phyloP scores from a whole-genome alignment of 495 filamentous ascomycete species.

The Podospora pseudoanserina region DNA sequence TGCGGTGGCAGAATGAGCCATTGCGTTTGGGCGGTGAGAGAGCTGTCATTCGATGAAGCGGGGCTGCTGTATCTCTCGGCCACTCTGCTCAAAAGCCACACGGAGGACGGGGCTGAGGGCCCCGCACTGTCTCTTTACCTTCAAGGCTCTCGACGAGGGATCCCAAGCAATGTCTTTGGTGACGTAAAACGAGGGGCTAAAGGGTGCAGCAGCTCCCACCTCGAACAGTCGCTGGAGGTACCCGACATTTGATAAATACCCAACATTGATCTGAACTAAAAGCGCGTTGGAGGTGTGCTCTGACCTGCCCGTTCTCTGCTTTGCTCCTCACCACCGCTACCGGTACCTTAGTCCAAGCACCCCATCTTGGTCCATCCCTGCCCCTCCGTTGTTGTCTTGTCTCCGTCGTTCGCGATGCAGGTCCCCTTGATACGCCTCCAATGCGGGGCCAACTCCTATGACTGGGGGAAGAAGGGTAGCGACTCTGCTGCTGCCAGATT shows the following conservation, averaged over 20 bases:
- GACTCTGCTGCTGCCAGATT: slow-evolving; percentile 75
- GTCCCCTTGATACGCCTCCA: slow-evolving; percentile 85
- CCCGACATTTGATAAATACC: background rate
- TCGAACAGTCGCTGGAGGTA: background rate
- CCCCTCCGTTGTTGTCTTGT: background rate
- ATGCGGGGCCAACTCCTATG: slow-evolving; percentile 97
- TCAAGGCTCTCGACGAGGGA: background rate
- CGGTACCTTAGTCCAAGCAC: too few relatives aligned
- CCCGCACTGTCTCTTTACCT: background rate
- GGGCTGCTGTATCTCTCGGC: too few relatives aligned
- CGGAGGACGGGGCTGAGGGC: background rate
- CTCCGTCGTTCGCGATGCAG: slow-evolving; percentile 29
- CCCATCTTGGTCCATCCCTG: background rate
- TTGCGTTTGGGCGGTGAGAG: background rate
- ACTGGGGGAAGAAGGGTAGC: slow-evolving; percentile 92
- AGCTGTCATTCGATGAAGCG: background rate
- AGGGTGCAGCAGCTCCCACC: background rate
- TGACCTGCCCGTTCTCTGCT: background rate
- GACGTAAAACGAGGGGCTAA: background rate
- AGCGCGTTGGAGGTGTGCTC: background rate
- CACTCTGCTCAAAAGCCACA: background rate
- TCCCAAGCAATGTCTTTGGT: background rate
- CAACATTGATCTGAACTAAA: background rate
- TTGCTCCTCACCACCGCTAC: background rate
- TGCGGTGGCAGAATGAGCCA: background rate